These are phyloP conservation scores for Paramyrothecium roridum DNA, from an alignment of 2,329 filamentous ascomycete species.

Conservation along the genomic window DNA sequence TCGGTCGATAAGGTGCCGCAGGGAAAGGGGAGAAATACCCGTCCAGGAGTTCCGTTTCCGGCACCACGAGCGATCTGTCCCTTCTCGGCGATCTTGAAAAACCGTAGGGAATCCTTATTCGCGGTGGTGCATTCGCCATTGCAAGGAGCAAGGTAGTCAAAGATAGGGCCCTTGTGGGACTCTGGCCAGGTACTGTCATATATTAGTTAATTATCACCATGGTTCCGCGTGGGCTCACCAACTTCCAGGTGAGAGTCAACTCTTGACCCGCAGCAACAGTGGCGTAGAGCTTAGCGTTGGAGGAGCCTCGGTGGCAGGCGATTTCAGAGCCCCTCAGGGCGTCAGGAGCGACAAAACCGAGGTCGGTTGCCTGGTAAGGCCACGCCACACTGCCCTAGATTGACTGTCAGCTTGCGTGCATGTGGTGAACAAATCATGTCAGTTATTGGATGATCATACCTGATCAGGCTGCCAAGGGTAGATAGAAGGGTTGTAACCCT, in stretches of 20 bases:
- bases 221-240: no score
- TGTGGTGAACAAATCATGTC: no score
- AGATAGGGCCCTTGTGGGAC: conserved; percentile 1
- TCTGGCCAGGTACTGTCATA: background rate
- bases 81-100: conserved; percentile 1
- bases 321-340: background rate
- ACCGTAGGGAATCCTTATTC: background rate
- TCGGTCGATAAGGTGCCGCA: background rate
- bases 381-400: background rate
- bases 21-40: background rate
- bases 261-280: background rate
- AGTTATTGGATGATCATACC: background rate
- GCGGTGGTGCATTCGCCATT: background rate
- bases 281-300: background rate
- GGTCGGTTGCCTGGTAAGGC: background rate
- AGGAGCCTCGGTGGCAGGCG: background rate
- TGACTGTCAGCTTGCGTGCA: background rate
- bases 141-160: conserved; percentile 1
- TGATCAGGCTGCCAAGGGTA: background rate
- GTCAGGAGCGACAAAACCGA: background rate
- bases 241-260: background rate
- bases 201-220: no score
- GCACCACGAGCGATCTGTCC: background rate
- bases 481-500: background rate
- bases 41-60: background rate